Base-by-base conservation (phyloP, 208 protist genomes). In the Trypanosoma scelopori region DNA sequence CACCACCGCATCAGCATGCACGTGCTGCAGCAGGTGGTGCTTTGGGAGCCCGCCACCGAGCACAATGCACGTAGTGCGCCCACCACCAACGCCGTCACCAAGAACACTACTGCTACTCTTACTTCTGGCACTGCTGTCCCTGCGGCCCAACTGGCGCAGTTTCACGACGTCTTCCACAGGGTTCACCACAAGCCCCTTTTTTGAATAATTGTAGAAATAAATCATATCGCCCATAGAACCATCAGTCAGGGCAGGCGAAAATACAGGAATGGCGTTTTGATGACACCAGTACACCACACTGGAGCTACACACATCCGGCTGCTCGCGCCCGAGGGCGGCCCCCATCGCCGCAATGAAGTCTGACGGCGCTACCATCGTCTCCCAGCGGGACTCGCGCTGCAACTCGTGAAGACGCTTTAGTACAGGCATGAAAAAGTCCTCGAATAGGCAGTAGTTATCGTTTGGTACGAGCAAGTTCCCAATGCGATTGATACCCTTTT, bases 381-480 rank as follows among this genome's bases (percentile, higher is more conserved):
- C 53, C 87, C 90, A 96, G 6, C 75, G 63, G 15, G 74, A 81
- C 16, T 64, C 75, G 23, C 75, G 77, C 73, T 99, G 98, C 49
- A 97, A 83, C 30, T 94, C 78, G 25, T 99, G 81, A 73, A 99
- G 62, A 12, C 52, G 45, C 60, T 93, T 87, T 4, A 99, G 74
- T 39, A 99, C 94, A 12, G 98, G 99, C 65, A 96, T 97, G 25
- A 99, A 95, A 89, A 98, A 99, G 65, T 99, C 97, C 76, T 99
- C 98, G 78, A 99, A 99, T 55, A 83, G 79, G 68, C 97, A 98
- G 82, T 99, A 99, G 79, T 99, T 99, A 53, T 99, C 92, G 78
- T 99, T 99, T 6, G 99, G 99, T 6, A 99, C 97, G 13, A 99
- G 73, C 16, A 99, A 82, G 81, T 99, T 99, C 32, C 98, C 99